Conservation (phyloP, 2,329 filamentous ascomycete species). For the Fusarium sp. region DNA sequence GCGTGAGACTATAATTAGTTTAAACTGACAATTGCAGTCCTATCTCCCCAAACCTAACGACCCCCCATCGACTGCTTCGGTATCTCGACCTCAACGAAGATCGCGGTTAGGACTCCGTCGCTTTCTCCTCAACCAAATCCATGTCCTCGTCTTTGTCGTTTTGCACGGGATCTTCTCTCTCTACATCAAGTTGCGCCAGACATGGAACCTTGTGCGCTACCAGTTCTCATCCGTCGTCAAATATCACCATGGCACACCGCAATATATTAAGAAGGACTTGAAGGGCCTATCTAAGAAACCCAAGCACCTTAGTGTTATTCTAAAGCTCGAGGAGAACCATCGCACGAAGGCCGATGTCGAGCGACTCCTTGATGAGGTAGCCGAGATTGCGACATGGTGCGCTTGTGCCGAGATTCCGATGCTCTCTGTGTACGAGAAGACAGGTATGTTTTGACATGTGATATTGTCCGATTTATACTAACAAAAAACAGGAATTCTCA, state of each 20-base stretch:
- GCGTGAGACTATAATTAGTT: background rate
- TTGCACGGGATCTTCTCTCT: conserved; percentile 88
- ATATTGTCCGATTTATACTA: conserved; percentile 2
- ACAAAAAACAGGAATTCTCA: conserved; percentile 75
- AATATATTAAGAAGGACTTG: conserved; percentile 90
- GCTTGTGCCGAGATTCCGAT: conserved; percentile 87
- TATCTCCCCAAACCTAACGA: conserved; percentile 53
- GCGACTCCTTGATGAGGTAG: conserved; percentile 86
- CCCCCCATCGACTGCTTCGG: conserved; percentile 40
- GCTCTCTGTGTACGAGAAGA: conserved; percentile 92
- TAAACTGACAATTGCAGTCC: conserved; percentile 41
- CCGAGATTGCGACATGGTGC: conserved; percentile 94
- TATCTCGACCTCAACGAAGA: conserved; percentile 44
- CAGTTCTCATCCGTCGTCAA: conserved; percentile 84
- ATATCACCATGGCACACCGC: conserved; percentile 95
- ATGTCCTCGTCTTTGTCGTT: conserved; percentile 74
- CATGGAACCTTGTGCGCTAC: conserved; percentile 81
- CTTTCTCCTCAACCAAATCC: conserved; percentile 70
- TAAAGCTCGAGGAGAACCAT: conserved; percentile 78
- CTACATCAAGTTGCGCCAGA: conserved; percentile 83
- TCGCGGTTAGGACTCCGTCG: conserved; percentile 68
- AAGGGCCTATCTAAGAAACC: conserved; percentile 78
- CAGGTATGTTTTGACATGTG: conserved; percentile 65
- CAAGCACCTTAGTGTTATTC: conserved; percentile 86
- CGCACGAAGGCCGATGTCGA: conserved; percentile 80